These are phyloP conservation scores for Candida schatavii DNA, from an alignment of 805 yeast genomes.

Conservation along the genomic window DNA sequence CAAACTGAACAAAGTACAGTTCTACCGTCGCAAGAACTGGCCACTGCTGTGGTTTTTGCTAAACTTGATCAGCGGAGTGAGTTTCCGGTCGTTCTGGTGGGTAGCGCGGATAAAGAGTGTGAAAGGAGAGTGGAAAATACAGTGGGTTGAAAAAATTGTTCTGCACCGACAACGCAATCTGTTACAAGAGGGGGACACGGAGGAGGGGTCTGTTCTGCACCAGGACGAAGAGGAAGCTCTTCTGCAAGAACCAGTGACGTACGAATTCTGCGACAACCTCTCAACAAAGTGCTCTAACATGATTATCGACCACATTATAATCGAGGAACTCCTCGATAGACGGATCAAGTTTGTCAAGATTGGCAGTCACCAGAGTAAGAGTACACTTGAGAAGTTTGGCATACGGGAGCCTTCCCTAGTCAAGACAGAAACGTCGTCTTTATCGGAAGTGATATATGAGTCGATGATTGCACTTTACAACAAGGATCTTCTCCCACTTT, in stretches of 20 bases:
- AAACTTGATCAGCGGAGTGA: slow-evolving; percentile 34
- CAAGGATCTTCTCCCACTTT: slow-evolving; percentile 29
- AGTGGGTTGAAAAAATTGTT: slow-evolving; percentile 42
- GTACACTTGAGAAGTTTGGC: slow-evolving; percentile 12
- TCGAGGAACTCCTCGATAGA: slow-evolving; percentile 45
- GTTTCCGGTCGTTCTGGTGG: slow-evolving; percentile 47
- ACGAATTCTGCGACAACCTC: slow-evolving; percentile 36
- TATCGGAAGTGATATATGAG: slow-evolving; percentile 16
- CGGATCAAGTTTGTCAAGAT: slow-evolving; percentile 36
- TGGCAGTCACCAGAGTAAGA: slow-evolving; percentile 9
- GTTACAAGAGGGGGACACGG: neutral
- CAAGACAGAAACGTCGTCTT: neutral
- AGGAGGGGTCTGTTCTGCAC: neutral
- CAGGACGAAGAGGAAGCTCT: neutral
- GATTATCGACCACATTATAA: slow-evolving; percentile 49
- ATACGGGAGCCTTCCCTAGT: slow-evolving; percentile 5
- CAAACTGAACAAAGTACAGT: slow-evolving; percentile 21
- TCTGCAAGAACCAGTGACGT: slow-evolving; percentile 13
- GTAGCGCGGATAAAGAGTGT: slow-evolving; percentile 48
- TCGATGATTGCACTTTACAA: slow-evolving; percentile 23
- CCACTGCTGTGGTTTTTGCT: slow-evolving; percentile 56
- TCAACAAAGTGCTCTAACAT: slow-evolving; percentile 44
- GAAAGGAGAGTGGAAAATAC: slow-evolving; percentile 54
- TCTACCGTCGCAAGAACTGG: slow-evolving; percentile 52
- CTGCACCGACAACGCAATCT: too few relatives aligned